Evolutionary conservation across 768 basidiomycete species (phyloP).

Genomic region (Cystofilobasidium macerans): DNA sequence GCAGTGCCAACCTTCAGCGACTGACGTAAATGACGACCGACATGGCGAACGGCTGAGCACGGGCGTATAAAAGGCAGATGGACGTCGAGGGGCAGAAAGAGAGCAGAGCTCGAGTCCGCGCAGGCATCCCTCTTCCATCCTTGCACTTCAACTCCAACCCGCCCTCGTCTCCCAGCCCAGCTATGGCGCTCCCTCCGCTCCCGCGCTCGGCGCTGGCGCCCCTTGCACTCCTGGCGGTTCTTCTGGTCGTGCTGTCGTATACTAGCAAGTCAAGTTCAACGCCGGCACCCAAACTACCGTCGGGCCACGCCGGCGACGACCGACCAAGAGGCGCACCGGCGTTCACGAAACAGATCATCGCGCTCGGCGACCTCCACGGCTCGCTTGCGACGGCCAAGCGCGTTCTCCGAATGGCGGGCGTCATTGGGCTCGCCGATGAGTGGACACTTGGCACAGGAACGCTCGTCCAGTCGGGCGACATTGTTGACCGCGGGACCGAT

Average conservation of each 20-base stretch:
- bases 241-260: background rate
- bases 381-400: slow-evolving; percentile 66
- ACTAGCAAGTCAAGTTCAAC: background rate
- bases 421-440: slow-evolving; percentile 57
- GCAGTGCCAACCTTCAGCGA: background rate
- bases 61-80: background rate
- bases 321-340: background rate
- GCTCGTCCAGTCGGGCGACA: slow-evolving; percentile 92
- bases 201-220: background rate
- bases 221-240: background rate
- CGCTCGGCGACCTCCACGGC: slow-evolving; percentile 86
- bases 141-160: background rate
- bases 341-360: slow-evolving; percentile 48
- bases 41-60: background rate
- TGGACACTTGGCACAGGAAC: slow-evolving; percentile 78
- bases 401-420: slow-evolving; percentile 67
- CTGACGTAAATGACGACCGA: slow-evolving; percentile 1
- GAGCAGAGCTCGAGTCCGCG: background rate
- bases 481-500: slow-evolving; percentile 87
- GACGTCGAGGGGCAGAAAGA: background rate
- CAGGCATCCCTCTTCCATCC: background rate
- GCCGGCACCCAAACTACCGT: slow-evolving; percentile 1
- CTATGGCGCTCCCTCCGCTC: background rate
- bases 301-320: background rate
- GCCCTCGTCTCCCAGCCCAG: background rate